Evolutionary conservation across 306 rosid species (phyloP), one percentile per base, ranked within the genome.

Genomic region (Cicer judaicum): DNA sequence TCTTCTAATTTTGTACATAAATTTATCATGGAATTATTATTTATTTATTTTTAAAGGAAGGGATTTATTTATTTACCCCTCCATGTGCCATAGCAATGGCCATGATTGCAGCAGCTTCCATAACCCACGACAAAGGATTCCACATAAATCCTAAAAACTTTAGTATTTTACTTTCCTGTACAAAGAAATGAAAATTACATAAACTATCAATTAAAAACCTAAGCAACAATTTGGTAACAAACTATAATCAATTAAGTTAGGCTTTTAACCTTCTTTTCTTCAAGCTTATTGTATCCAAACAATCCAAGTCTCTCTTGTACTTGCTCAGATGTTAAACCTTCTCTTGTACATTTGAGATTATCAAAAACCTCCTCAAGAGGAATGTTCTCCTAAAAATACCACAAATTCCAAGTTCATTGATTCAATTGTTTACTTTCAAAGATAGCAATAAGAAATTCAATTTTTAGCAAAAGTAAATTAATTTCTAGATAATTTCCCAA

Each of bases 71-170:
- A 42, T 57, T 82, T 83, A 90, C 96, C 82, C 87, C 88, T 80
- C 84, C 83, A 44, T 88, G 96, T 49, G 96, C 84, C 74, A 90
- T 73, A 44, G 44, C 90, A 81, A 90, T 80, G 77, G 96, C 93
- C 88, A 88, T 87, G 75, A 90, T 3, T 70, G 93, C 91, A 75
- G 91, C 96, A 70, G 92, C 96, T 85, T 88, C 96, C 96, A 90
- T 90, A n/a, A 90, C 92, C 96, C 96, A 90, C 65, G 96, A 90
- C 8, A 90, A 64, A 75, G 96, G 96, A 85, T 90, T 90, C 96
- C 96, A 88, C 96, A 86, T 90, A 77, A 90, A 90, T 2, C 96
- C 88, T 87, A 90, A 83, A 76, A 90, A 90, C 79, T 88, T 90
- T 10, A 90, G 67, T 7, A 87, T 1, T 70, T 90, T 90, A 69